These are phyloP conservation scores for Elymus sibiricus DNA, from an alignment of 176 grass and related monocot species.

Conservation along the genomic window DNA sequence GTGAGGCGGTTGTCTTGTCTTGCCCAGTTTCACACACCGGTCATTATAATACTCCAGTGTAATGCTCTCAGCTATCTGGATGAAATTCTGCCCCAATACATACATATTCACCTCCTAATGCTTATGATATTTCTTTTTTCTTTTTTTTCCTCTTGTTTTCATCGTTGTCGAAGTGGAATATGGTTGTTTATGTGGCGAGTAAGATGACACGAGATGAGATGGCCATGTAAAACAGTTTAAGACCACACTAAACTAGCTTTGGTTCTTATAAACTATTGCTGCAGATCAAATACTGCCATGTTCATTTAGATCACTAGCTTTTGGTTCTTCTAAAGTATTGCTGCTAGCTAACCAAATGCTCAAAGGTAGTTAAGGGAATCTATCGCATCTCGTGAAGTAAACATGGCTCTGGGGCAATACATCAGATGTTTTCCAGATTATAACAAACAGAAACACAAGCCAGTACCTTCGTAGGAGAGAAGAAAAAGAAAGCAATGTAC, in stretches of 20 bases:
- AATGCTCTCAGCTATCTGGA: neutral
- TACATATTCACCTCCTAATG: neutral
- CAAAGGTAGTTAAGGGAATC: neutral
- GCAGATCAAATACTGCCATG: neutral
- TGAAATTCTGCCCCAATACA: neutral
- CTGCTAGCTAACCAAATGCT: neutral
- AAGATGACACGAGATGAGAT: too few species aligned
- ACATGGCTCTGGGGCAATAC: neutral
- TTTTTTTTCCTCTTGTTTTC: rapidly evolving
- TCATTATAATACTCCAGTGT: neutral
- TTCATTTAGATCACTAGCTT: too few species aligned
- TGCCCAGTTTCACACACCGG: neutral
- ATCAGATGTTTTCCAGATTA: neutral
- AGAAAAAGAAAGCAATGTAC: neutral
- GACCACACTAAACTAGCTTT: neutral
- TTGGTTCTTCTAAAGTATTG: neutral
- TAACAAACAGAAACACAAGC: neutral
- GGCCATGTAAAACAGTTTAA: neutral
- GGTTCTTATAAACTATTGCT: neutral
- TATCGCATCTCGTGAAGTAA: neutral
- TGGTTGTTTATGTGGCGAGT: neutral
- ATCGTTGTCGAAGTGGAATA: neutral
- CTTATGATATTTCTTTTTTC: neutral
- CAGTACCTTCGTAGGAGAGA: neutral
- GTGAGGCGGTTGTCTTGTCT: neutral